A percentile compares a stretch with the other conserved stretches of the same genome.
Conservation (phyloP, 129 eudicot species). For the Arctium lappa region DNA sequence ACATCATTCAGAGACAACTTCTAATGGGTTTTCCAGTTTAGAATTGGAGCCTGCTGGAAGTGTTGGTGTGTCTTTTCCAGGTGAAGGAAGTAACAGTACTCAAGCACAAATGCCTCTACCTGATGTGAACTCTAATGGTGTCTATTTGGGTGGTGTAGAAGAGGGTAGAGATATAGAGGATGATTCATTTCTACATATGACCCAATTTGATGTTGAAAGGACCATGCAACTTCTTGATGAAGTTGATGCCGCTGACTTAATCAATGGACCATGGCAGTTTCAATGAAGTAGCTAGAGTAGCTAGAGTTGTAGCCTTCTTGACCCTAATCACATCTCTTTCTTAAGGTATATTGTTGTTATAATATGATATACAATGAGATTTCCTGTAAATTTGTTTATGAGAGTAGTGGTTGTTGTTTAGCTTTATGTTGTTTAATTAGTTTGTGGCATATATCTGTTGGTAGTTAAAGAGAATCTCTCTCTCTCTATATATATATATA, state of each 20-base stretch:
- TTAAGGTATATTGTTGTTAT: neutral
- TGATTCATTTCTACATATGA: neutral
- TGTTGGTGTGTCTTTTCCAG: too few relatives aligned
- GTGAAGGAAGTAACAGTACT: too few relatives aligned
- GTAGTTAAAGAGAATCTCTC: too few relatives aligned
- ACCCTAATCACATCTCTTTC: neutral
- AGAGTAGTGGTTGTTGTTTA: neutral
- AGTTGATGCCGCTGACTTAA: neutral
- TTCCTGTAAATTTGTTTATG: neutral
- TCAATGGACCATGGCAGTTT: neutral
- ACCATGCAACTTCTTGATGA: conserved; percentile 1
- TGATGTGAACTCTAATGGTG: neutral
- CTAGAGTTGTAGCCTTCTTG: neutral
- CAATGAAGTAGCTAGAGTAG: neutral
- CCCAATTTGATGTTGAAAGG: neutral
- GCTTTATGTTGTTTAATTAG: neutral
- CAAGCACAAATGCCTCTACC: neutral
- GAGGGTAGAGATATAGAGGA: neutral
- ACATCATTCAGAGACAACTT: neutral
- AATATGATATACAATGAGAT: neutral
- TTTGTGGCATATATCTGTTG: neutral
- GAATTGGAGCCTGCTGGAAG: neutral
- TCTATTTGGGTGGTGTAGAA: neutral
- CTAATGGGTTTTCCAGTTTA: too few relatives aligned
- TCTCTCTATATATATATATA: too few relatives aligned